phyloP scores from a whole-genome alignment of 139 green algal genomes.

The Chlamydomonas urium region DNA sequence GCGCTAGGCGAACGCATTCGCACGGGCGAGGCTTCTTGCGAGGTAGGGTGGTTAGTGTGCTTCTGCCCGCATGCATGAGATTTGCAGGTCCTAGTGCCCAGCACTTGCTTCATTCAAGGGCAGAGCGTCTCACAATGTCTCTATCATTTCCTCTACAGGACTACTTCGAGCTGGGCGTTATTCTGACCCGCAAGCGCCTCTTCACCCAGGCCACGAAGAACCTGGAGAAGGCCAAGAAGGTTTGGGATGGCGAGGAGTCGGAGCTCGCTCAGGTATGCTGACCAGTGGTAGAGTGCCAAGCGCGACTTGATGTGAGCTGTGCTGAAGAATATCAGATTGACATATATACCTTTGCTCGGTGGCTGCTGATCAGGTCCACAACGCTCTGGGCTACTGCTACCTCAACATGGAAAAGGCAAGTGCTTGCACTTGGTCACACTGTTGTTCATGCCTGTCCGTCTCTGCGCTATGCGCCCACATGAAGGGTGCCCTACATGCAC shows the following conservation, averaged over 20 bases:
- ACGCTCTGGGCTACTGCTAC: constrained; percentile 94
- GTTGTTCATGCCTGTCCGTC: no score
- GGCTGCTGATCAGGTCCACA: constrained; percentile 76
- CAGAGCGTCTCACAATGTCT: no score
- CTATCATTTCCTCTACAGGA: constrained; percentile 69
- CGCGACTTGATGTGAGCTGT: neutral
- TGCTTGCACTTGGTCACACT: no score
- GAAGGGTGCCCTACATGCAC: no score
- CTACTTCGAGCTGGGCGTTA: constrained; percentile 94
- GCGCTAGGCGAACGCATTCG: constrained; percentile 90
- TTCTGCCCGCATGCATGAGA: neutral
- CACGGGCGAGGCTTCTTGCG: constrained; percentile 69
- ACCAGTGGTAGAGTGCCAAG: neutral
- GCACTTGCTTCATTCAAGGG: no score
- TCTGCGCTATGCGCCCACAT: no score
- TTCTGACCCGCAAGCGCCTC: constrained; percentile 96
- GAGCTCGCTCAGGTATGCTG: constrained; percentile 83
- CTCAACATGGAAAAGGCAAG: constrained; percentile 77
- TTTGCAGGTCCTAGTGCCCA: no score
- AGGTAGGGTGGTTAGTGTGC: constrained; percentile 41
- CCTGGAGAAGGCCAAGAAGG: constrained; percentile 84
- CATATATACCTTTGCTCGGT: neutral
- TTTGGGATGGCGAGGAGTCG: constrained; percentile 86
- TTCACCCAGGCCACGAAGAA: constrained; percentile 92
- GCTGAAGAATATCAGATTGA: neutral